Evolutionary conservation across 177 flowering plant species (phyloP).

Genomic region (Telopea speciosissima): DNA sequence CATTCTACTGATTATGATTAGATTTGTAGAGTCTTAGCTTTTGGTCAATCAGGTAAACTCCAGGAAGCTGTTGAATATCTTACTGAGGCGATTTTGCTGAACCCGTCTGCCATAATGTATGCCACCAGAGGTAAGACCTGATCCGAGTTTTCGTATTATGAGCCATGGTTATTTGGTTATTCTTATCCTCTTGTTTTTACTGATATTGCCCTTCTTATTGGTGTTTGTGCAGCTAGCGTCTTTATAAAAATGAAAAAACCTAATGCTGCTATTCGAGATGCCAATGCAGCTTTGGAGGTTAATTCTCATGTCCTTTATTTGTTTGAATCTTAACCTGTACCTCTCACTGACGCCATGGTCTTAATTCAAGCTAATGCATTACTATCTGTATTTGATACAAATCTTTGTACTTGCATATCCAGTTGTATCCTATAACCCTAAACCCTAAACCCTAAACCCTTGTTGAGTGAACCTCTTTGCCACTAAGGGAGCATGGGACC

Average conservation of each 20-base stretch:
- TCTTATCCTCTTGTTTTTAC: background rate
- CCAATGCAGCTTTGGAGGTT: slow-evolving; percentile 92
- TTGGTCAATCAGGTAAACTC: slow-evolving; percentile 47
- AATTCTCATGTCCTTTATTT: background rate
- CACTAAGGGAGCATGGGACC: no score
- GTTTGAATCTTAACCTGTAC: background rate
- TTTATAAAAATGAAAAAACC: slow-evolving; percentile 94
- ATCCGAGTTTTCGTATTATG: background rate
- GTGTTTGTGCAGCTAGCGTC: slow-evolving; percentile 57
- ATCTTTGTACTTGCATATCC: no score
- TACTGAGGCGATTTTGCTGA: slow-evolving; percentile 70
- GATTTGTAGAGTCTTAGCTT: slow-evolving; percentile 1
- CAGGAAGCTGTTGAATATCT: slow-evolving; percentile 81
- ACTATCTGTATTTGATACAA: no score
- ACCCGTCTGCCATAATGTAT: slow-evolving; percentile 96
- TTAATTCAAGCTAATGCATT: no score
- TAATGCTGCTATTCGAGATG: slow-evolving; percentile 94
- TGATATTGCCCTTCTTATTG: background rate
- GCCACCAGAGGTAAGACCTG: slow-evolving; percentile 61
- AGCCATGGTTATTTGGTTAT: background rate
- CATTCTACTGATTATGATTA: background rate
- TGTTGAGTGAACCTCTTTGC: no score
- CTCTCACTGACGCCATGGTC: background rate
- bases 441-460: no score
- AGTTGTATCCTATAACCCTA: no score